Conservation (phyloP, 176 grass and related monocot genomes). For the Sorghum bicolor region DNA sequence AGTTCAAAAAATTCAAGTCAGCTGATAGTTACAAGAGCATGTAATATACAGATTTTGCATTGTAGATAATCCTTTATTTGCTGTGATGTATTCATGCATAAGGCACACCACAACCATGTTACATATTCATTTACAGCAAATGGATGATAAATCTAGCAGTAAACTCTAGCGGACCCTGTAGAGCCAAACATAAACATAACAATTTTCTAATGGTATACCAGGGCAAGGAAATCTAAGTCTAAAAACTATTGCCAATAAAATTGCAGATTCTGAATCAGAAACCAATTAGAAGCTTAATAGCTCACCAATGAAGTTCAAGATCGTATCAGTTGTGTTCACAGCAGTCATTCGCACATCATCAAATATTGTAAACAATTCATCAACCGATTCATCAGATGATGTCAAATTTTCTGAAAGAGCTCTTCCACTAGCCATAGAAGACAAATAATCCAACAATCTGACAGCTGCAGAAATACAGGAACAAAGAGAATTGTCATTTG, state of each 20-base stretch:
- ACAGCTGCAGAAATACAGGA: constrained; percentile 43
- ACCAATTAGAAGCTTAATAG: constrained; percentile 17
- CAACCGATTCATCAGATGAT: constrained; percentile 39
- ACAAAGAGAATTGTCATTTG: background rate
- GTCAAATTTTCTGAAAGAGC: constrained; percentile 28
- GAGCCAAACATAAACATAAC: background rate
- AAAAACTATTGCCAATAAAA: background rate
- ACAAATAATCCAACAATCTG: constrained; percentile 56
- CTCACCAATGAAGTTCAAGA: constrained; percentile 83
- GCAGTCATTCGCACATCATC: constrained; percentile 78
- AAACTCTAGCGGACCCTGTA: background rate
- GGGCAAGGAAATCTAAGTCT: constrained; percentile 3
- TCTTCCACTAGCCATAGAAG: constrained; percentile 44
- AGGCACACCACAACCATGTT: background rate
- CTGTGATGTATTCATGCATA: background rate
- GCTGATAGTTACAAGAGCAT: constrained; percentile 1
- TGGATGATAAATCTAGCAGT: background rate
- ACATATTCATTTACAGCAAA: background rate
- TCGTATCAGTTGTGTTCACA: constrained; percentile 49
- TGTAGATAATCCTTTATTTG: background rate
- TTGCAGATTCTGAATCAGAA: background rate
- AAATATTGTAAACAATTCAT: constrained; percentile 89
- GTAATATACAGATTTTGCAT: background rate
- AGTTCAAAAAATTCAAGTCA: constrained; percentile 19
- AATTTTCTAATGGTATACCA: background rate